phyloP scores from a whole-genome alignment of 78 protist genomes.

The Diacronema lutheri region DNA sequence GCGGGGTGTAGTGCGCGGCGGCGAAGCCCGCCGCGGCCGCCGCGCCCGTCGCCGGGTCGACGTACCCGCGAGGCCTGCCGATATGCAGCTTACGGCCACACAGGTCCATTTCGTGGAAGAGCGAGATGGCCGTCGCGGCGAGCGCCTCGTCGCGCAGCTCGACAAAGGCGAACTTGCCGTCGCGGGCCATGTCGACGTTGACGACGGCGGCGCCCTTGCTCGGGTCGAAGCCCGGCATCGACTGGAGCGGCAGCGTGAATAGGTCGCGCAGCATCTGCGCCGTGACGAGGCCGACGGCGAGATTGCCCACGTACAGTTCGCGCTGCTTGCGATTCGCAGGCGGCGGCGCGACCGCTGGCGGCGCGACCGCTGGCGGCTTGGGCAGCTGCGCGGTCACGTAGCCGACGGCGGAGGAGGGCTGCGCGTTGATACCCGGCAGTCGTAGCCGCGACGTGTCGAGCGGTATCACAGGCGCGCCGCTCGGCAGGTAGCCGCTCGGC shows the following conservation, averaged over 20 bases:
- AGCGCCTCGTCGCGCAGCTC: neutral
- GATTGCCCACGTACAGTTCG: constrained; percentile 15
- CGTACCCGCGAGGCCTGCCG: neutral
- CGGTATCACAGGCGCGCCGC: too few relatives aligned
- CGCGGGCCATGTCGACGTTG: neutral
- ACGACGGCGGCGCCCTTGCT: neutral
- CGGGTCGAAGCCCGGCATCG: neutral
- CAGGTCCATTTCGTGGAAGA: neutral
- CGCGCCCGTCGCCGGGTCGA: neutral
- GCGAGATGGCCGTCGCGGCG: neutral
- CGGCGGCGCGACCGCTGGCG: neutral
- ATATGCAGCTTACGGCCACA: neutral
- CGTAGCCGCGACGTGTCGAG: too few relatives aligned
- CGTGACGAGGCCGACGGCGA: neutral
- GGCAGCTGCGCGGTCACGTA: too few relatives aligned
- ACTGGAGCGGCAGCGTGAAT: neutral
- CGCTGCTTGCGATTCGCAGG: neutral
- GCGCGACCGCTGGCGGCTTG: neutral
- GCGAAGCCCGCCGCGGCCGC: neutral
- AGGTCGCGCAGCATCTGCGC: neutral
- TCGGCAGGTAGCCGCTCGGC: too few relatives aligned
- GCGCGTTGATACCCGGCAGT: too few relatives aligned
- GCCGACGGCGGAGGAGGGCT: too few relatives aligned
- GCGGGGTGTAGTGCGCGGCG: neutral
- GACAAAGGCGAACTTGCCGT: constrained; percentile 13